Evolutionary conservation across 208 protist species (phyloP), one percentile per base, ranked within the genome.

Genomic region (Trypanosoma avium): DNA sequence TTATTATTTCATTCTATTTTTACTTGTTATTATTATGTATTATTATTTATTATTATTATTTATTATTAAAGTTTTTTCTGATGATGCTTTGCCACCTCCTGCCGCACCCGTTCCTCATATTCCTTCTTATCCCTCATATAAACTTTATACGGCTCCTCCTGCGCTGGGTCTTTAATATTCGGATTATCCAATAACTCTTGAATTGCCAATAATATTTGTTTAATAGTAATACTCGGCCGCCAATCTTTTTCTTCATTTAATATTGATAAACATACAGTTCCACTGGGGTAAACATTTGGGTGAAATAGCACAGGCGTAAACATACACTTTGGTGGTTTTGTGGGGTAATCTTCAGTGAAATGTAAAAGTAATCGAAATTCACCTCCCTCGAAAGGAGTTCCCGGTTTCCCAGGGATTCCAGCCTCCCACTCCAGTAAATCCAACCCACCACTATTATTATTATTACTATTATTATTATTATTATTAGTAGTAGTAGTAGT

Each of bases 161-260:
- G 97, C 8, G 99, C 99, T 7, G 99, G 99, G 77, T 98, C 97
- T n/a, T 98, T 90, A 29, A 88, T 75, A 73, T 99, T 99, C 9
- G 98, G 98, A 58, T 97, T 86, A 73, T 98, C 90, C 8, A 99
- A 84, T 33, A 99, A 81, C 62, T 98, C 94, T 79, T 99, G 98
- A 35, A 99, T 98, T n/a, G 98, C 98, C 1, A 99, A 70, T 13
- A 99, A 81, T 19, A 99, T 99, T 79, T 98, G 96, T 79, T 99
- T 99, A 24, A 99, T 84, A 2, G 96, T 99, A 26, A 99, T 97
- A 30, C 90, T 94, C 21, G 98, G 98, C 62, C 97, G 93, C 98
- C 99, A 99, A 66, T 98, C 97, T 71, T 99, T 98, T 48, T 99
- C 97, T 64, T 99, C 98, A 67, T 99, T 99, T 1, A 99, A 67